Percentiles rank a stretch among this genome's conserved stretches.
Conservation (phyloP, 2,329 filamentous ascomycete species). For the Ophiosphaerella korrae region DNA sequence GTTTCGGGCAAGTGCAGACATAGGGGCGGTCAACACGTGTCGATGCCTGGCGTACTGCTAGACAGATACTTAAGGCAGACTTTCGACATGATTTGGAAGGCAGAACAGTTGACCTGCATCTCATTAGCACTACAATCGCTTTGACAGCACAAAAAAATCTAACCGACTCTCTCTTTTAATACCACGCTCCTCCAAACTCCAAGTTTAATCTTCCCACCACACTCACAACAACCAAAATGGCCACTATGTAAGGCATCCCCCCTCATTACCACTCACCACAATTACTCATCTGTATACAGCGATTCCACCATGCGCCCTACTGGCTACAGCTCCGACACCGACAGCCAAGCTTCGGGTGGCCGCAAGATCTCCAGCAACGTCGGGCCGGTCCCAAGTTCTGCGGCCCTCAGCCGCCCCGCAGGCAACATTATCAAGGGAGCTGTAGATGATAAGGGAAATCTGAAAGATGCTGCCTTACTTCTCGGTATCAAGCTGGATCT, state of each 20-base stretch:
- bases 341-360: conserved; percentile 48
- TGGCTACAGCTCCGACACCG: conserved; percentile 45
- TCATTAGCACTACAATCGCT: conserved; percentile 8
- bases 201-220: neutral
- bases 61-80: conserved; percentile 23
- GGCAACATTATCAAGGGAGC: conserved; percentile 60
- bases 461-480: conserved; percentile 63
- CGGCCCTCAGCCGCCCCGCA: conserved; percentile 47
- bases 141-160: conserved; percentile 2
- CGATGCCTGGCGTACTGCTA: too few relatives aligned
- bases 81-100: conserved; percentile 10
- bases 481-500: conserved; percentile 68
- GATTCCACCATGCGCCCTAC: conserved; percentile 35
- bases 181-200: conserved; percentile 1
- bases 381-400: conserved; percentile 44
- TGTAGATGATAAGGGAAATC: conserved; percentile 61
- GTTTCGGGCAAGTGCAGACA: conserved; percentile 21
- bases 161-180: neutral
- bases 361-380: conserved; percentile 40
- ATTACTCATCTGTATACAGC: conserved; percentile 19
- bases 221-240: conserved; percentile 22
- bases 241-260: conserved; percentile 31
- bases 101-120: conserved; percentile 35
- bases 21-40: neutral
- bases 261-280: neutral